phyloP scores from a whole-genome alignment of 2,329 filamentous ascomycete species.

The Claviceps spartinae region DNA sequence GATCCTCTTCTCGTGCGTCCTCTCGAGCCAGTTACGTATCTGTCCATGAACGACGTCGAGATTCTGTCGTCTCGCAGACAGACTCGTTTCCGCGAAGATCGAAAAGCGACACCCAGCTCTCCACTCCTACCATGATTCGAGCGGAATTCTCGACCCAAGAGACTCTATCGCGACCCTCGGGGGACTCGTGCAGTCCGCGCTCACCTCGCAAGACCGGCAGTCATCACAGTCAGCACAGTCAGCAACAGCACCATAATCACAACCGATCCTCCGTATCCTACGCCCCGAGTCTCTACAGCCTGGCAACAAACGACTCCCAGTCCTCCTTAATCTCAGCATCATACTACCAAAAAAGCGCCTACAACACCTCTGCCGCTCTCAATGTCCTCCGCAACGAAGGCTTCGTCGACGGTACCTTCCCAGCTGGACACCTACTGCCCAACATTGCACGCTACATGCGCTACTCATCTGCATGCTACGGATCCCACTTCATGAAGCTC shows the following conservation, averaged over 20 bases:
- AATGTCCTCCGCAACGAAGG: constrained; percentile 37
- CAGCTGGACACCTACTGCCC: constrained; percentile 41
- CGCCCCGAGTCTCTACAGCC: constrained; percentile 45
- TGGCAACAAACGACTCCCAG: constrained; percentile 42
- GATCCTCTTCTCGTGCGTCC: constrained; percentile 22
- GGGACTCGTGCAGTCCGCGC: constrained; percentile 12
- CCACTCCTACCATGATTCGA: constrained; percentile 26
- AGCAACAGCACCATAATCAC: neutral
- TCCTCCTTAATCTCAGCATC: constrained; percentile 38
- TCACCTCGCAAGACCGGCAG: constrained; percentile 9
- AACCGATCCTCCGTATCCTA: constrained; percentile 17
- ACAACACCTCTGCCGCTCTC: constrained; percentile 34
- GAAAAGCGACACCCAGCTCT: constrained; percentile 27
- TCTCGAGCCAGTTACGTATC: constrained; percentile 37
- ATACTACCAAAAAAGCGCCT: constrained; percentile 34
- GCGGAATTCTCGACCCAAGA: constrained; percentile 14
- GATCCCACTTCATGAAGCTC: constrained; percentile 47
- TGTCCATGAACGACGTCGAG: constrained; percentile 34
- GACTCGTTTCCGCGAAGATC: constrained; percentile 41
- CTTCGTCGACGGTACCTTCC: constrained; percentile 44
- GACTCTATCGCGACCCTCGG: constrained; percentile 8
- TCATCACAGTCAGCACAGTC: neutral
- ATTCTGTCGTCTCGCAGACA: constrained; percentile 42
- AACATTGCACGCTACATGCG: constrained; percentile 53
- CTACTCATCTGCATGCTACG: constrained; percentile 54